These are phyloP conservation scores for Entomortierella parvispora DNA, from an alignment of 192 early-diverging fungal species.

Conservation along the genomic window DNA sequence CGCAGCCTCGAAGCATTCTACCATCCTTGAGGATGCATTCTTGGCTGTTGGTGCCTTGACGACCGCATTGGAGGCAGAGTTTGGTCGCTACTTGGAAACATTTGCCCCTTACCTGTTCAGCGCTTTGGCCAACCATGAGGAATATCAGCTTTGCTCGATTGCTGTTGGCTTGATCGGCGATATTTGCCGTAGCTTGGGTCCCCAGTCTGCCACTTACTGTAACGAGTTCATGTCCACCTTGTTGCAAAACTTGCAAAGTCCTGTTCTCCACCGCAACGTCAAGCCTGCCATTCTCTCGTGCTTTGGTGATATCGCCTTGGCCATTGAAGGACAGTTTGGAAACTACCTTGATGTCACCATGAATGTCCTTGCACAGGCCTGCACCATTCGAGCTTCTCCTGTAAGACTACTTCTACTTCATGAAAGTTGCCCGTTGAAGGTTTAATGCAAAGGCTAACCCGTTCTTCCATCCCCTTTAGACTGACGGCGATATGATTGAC, in stretches of 20 bases:
- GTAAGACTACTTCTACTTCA: too few species aligned
- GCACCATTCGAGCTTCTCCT: conserved; percentile 68
- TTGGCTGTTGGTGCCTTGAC: conserved; percentile 90
- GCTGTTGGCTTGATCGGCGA: conserved; percentile 98
- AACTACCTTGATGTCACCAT: conserved; percentile 84
- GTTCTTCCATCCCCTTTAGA: conserved; percentile 42
- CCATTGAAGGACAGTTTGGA: conserved; percentile 89
- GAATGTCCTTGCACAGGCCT: conserved; percentile 88
- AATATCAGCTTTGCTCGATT: conserved; percentile 92
- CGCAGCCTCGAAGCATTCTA: conserved; percentile 78
- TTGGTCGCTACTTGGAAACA: conserved; percentile 87
- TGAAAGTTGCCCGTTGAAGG: too few species aligned
- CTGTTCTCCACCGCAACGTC: conserved; percentile 83
- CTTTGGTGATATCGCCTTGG: conserved; percentile 98
- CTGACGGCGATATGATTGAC: conserved; percentile 85
- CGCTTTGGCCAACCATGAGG: conserved; percentile 90
- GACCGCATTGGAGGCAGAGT: conserved; percentile 84
- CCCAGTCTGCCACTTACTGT: conserved; percentile 82
- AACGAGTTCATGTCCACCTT: conserved; percentile 87
- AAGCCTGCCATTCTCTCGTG: conserved; percentile 95
- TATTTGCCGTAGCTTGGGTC: conserved; percentile 89
- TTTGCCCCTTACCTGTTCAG: conserved; percentile 85
- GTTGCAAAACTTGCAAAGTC: conserved; percentile 79
- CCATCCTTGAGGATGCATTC: conserved; percentile 91
- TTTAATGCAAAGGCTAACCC: too few species aligned